These are phyloP conservation scores for Hamamelis virginiana DNA, from an alignment of 164 flowering plant species.

Conservation along the genomic window DNA sequence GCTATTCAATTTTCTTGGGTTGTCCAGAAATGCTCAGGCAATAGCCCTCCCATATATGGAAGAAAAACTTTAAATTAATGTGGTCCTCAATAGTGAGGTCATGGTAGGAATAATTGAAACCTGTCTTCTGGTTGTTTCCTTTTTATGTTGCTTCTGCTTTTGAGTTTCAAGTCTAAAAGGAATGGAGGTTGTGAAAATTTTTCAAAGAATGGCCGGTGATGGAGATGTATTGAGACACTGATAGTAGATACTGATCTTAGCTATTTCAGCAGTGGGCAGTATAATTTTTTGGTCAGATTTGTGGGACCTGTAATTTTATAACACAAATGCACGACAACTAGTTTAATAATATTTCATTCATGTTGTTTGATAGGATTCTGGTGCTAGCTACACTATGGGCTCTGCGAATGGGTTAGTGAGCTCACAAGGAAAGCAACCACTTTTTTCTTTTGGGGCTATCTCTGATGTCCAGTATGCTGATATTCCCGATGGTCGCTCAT, in stretches of 20 bases:
- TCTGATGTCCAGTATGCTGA: slow-evolving; percentile 93
- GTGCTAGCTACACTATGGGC: slow-evolving; percentile 32
- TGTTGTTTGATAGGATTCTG: slow-evolving; percentile 8
- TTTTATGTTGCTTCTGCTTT: no score
- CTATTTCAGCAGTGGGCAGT: neutral
- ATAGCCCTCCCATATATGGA: no score
- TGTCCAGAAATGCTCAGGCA: no score
- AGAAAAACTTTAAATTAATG: no score
- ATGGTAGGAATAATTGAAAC: no score
- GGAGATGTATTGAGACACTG: neutral
- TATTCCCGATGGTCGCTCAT: slow-evolving; percentile 89
- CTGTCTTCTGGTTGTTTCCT: no score
- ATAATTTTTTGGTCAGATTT: neutral
- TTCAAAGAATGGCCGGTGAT: neutral
- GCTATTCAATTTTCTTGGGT: no score
- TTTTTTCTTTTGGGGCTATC: slow-evolving; percentile 87
- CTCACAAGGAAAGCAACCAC: slow-evolving; percentile 49
- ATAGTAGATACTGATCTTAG: neutral
- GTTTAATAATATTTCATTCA: neutral
- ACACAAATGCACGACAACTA: neutral
- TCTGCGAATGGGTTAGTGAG: slow-evolving; percentile 38
- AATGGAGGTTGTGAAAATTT: no score
- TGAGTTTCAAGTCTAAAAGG: no score
- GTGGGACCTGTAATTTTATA: neutral
- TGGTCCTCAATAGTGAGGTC: no score